phyloP scores from a whole-genome alignment of 2,329 filamentous ascomycete species.

The Penicillium sp. region DNA sequence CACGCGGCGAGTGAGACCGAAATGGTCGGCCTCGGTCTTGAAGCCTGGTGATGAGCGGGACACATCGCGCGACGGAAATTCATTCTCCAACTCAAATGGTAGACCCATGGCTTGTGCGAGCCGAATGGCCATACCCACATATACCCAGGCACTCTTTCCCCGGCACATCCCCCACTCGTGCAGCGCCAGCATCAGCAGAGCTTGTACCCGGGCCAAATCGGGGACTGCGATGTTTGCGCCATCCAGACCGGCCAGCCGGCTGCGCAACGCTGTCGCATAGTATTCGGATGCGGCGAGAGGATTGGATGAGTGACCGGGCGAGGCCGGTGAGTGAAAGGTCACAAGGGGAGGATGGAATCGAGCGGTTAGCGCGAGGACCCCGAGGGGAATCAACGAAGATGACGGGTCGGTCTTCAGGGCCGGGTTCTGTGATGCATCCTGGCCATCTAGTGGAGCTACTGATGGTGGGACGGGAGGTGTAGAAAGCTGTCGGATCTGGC shows the following conservation, averaged over 20 bases:
- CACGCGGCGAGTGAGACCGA: slow-evolving; percentile 39
- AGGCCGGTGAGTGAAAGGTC: slow-evolving; percentile 53
- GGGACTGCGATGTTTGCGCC: slow-evolving; percentile 47
- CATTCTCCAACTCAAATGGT: slow-evolving; percentile 52
- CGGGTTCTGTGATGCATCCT: slow-evolving; percentile 37
- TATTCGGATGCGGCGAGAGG: slow-evolving; percentile 57
- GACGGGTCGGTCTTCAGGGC: slow-evolving; percentile 43
- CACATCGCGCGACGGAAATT: slow-evolving; percentile 50
- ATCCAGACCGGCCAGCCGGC: slow-evolving; percentile 49
- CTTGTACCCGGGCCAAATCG: slow-evolving; percentile 57
- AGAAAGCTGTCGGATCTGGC: slow-evolving; percentile 49
- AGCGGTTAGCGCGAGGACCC: slow-evolving; percentile 60
- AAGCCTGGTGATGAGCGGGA: slow-evolving; percentile 43
- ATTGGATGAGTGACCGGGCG: slow-evolving; percentile 49
- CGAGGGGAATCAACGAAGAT: slow-evolving; percentile 55
- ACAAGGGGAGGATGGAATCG: slow-evolving; percentile 58
- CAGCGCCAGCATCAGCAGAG: slow-evolving; percentile 59
- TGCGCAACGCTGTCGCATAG: slow-evolving; percentile 58
- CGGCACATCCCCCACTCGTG: slow-evolving; percentile 62
- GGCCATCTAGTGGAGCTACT: slow-evolving; percentile 24
- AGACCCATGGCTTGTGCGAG: slow-evolving; percentile 52
- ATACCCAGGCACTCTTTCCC: slow-evolving; percentile 57
- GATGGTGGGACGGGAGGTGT: slow-evolving; percentile 23
- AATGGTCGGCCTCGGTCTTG: slow-evolving; percentile 43
- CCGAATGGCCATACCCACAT: slow-evolving; percentile 52